Percentiles rank a stretch among this genome's conserved stretches.
These are phyloP conservation scores for Cystobasidiopsis lactophilus DNA, from an alignment of 768 basidiomycete species.

Conservation along the genomic window DNA sequence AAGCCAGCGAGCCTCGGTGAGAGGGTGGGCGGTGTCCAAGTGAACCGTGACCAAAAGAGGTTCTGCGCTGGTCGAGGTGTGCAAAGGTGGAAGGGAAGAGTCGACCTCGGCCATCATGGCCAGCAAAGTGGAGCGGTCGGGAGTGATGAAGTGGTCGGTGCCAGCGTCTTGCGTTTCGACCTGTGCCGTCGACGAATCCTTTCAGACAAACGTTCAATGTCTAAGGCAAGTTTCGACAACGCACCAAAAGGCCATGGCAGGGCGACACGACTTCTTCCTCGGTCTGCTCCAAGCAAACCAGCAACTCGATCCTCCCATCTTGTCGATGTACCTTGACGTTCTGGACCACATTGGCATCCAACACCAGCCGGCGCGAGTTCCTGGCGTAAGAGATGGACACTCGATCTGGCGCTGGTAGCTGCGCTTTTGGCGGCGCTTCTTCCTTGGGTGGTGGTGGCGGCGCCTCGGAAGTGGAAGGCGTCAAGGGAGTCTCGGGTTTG, in stretches of 20 bases:
- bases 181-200: constrained; percentile 10
- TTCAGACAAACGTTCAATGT: background rate
- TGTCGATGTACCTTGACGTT: constrained; percentile 54
- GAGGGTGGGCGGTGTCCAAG: constrained; percentile 64
- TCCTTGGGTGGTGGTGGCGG: background rate
- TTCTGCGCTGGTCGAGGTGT: constrained; percentile 1
- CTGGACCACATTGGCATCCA: constrained; percentile 72
- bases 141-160: constrained; percentile 22
- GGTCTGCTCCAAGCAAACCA: constrained; percentile 25
- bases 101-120: background rate
- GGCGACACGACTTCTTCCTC: constrained; percentile 6
- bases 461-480: background rate
- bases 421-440: too few relatives aligned
- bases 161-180: constrained; percentile 23
- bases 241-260: constrained; percentile 54
- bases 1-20: constrained; percentile 93
- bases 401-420: constrained; percentile 21
- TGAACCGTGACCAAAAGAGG: constrained; percentile 43
- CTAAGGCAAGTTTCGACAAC: constrained; percentile 19
- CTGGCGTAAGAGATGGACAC: constrained; percentile 90
- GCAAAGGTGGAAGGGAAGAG: constrained; percentile 11
- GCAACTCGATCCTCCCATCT: constrained; percentile 68
- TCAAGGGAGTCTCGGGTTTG: too few relatives aligned
- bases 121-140: constrained; percentile 17
- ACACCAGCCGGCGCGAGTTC: constrained; percentile 60